Evolutionary conservation across 805 yeast species (phyloP).

Genomic region (Ogataea parapolymorpha): DNA sequence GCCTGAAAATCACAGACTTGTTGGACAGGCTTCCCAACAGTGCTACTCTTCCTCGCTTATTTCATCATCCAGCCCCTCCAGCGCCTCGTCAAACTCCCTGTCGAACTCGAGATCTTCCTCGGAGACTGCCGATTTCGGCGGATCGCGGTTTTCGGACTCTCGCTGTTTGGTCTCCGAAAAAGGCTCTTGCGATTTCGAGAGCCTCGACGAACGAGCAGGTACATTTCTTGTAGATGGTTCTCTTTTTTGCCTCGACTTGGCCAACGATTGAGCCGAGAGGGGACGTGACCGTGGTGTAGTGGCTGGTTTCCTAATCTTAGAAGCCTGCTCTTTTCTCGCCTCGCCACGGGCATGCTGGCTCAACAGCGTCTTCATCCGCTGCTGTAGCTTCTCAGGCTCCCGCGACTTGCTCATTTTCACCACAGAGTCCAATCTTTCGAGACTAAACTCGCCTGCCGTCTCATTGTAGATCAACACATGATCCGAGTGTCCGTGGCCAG

Average conservation of each 20-base stretch:
- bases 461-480: conserved; percentile 28
- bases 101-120: conserved; percentile 20
- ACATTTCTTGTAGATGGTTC: too few species aligned
- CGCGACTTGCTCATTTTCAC: conserved; percentile 33
- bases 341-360: not conserved
- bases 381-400: conserved; percentile 24
- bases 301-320: not conserved
- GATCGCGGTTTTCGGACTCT: not conserved
- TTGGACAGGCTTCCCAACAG: not conserved
- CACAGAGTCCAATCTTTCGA: conserved; percentile 27
- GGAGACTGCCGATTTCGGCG: not conserved
- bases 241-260: not conserved
- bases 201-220: too few species aligned
- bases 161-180: not conserved
- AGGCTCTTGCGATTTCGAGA: not conserved
- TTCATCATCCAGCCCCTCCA: conserved; percentile 23
- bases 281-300: not conserved
- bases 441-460: conserved; percentile 23
- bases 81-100: conserved; percentile 26
- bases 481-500: conserved; percentile 19
- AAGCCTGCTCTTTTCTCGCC: not conserved
- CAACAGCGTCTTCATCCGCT: conserved; percentile 8
- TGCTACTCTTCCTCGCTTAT: conserved; percentile 29
- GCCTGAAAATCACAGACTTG: not conserved
- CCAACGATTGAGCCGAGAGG: not conserved